A percentile compares a stretch with the other conserved stretches of the same genome.
Evolutionary conservation across 805 yeast genomes (phyloP).

Genomic region (Vanderwaltozyma verrucispora): DNA sequence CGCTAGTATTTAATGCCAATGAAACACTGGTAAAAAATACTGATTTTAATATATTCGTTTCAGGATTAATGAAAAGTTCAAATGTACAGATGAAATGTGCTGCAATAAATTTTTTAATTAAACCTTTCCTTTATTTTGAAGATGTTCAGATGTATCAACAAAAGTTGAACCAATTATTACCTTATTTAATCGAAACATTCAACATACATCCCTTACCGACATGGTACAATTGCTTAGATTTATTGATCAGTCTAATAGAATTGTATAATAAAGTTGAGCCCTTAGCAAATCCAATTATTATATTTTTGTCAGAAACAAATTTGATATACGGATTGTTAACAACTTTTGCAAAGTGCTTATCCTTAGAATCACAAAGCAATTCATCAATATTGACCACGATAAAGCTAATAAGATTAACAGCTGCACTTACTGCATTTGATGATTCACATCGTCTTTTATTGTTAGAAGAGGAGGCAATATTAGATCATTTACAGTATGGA

Average conservation of each 20-base stretch:
- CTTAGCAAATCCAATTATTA: slow-evolving; percentile 18
- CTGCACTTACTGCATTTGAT: slow-evolving; percentile 21
- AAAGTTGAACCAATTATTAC: slow-evolving; percentile 13
- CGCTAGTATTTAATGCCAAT: not conserved
- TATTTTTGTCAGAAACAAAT: slow-evolving; percentile 16
- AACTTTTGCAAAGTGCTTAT: slow-evolving; percentile 16
- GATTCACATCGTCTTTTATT: slow-evolving; percentile 18
- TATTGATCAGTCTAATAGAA: slow-evolving; percentile 13
- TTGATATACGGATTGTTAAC: slow-evolving; percentile 17
- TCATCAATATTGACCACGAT: slow-evolving; percentile 11
- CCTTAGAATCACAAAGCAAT: slow-evolving; percentile 10
- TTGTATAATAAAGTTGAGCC: slow-evolving; percentile 17
- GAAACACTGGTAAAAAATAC: slow-evolving; percentile 8
- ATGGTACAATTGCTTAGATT: slow-evolving; percentile 27
- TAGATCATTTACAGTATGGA: slow-evolving; percentile 16
- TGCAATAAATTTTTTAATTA: slow-evolving; percentile 12
- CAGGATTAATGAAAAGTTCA: slow-evolving; percentile 17
- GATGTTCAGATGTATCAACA: slow-evolving; percentile 9
- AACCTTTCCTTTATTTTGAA: slow-evolving; percentile 10
- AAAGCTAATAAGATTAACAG: slow-evolving; percentile 21
- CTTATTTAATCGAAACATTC: slow-evolving; percentile 19
- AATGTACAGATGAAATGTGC: slow-evolving; percentile 16
- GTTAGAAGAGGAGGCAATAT: slow-evolving; percentile 13
- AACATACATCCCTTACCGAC: slow-evolving; percentile 19
- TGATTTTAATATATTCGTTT: slow-evolving; percentile 11